Evolutionary conservation across 2,329 filamentous ascomycete species (phyloP).

Genomic region (Raffaelea albimanens): DNA sequence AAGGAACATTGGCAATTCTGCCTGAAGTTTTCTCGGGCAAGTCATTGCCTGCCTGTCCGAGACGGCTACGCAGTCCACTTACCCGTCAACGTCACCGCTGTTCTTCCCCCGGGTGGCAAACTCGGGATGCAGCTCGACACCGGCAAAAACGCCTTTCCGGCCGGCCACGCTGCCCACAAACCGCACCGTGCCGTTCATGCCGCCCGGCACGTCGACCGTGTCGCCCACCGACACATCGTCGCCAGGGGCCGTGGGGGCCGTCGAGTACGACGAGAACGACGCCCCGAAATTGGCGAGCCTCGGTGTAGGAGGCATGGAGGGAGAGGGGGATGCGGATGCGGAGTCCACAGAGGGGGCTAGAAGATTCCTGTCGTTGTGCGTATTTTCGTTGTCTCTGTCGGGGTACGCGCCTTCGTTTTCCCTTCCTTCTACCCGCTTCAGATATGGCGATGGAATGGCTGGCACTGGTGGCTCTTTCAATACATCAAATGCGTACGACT

Average conservation of each 20-base stretch:
- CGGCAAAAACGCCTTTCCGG: slow-evolving; percentile 85
- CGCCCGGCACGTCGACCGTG: slow-evolving; percentile 81
- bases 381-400: no score
- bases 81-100: slow-evolving; percentile 92
- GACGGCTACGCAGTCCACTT: slow-evolving; percentile 27
- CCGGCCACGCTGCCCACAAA: slow-evolving; percentile 81
- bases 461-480: slow-evolving; percentile 22
- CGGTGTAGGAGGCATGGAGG: slow-evolving; percentile 15
- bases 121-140: slow-evolving; percentile 77
- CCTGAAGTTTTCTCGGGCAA: no score
- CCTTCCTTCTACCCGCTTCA: no score
- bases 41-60: no score
- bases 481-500: slow-evolving; percentile 51
- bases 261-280: slow-evolving; percentile 15
- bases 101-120: slow-evolving; percentile 86
- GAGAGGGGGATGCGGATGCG: background rate
- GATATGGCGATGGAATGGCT: background rate
- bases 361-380: slow-evolving; percentile 16
- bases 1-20: slow-evolving; percentile 1
- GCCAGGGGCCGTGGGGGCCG: slow-evolving; percentile 23
- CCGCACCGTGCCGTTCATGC: slow-evolving; percentile 82
- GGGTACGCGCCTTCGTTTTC: no score
- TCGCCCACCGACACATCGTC: slow-evolving; percentile 65
- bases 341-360: background rate
- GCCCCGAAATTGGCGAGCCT: background rate